phyloP scores from a whole-genome alignment of 2,329 filamentous ascomycete genomes.

The Microcyclosporella mali region DNA sequence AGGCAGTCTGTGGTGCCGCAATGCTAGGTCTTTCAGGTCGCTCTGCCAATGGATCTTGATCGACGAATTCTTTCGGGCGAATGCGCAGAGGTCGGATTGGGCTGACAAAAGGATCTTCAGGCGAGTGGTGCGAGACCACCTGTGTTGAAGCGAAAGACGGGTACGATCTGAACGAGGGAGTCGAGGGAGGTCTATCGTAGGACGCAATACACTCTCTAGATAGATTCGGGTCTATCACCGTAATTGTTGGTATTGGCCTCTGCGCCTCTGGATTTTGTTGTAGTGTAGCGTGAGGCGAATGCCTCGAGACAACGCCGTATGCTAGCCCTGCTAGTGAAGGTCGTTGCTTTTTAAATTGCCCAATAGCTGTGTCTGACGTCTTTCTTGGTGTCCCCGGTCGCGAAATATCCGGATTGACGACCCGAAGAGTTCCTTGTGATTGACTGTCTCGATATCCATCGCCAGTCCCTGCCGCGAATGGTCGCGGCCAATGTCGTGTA shows the following conservation, averaged over 20 bases:
- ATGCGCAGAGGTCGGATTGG: conserved; percentile 6
- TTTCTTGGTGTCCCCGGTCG: conserved; percentile 20
- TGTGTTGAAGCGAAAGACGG: conserved; percentile 19
- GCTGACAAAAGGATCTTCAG: conserved; percentile 27
- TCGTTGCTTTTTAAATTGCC: conserved; percentile 21
- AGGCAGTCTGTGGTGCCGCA: conserved; percentile 15
- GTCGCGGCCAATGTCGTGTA: conserved; percentile 29
- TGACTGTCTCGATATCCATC: conserved; percentile 29
- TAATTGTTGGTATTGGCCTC: conserved; percentile 6
- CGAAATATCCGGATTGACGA: conserved; percentile 30
- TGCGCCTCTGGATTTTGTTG: conserved; percentile 7
- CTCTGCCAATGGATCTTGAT: background rate
- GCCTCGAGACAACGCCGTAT: conserved; percentile 7
- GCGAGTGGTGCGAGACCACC: conserved; percentile 19
- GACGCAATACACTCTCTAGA: conserved; percentile 21
- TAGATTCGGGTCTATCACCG: conserved; percentile 18
- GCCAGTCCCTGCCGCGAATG: conserved; percentile 27
- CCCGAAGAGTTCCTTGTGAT: conserved; percentile 24
- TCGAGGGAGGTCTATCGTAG: conserved; percentile 16
- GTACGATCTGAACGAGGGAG: conserved; percentile 23
- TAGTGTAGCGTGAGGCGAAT: conserved; percentile 1
- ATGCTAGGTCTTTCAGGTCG: conserved; percentile 2
- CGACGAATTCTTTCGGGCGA: conserved; percentile 1
- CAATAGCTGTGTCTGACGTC: conserved; percentile 14
- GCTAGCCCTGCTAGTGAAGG: conserved; percentile 16